A percentile compares a stretch with the other conserved stretches of the same genome.
Evolutionary conservation across 257 asterid species (phyloP).

Genomic region (Scutellaria galericulata): DNA sequence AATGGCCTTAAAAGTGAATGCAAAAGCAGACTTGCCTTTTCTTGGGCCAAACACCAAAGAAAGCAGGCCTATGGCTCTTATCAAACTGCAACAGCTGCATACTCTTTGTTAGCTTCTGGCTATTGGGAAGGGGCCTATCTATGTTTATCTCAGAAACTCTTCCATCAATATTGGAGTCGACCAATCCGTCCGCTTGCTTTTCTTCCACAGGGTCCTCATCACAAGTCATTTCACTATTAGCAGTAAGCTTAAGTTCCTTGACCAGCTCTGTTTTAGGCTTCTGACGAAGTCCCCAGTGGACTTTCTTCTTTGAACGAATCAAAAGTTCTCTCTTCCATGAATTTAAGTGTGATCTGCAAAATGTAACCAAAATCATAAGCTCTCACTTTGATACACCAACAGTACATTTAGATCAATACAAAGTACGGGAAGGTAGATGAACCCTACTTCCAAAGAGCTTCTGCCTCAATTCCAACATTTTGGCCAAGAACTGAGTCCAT

Average conservation of each 20-base stretch:
- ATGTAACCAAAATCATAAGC: not conserved
- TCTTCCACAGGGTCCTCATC: slow-evolving; percentile 53
- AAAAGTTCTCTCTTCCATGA: slow-evolving; percentile 58
- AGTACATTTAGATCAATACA: slow-evolving; percentile 1
- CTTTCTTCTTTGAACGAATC: slow-evolving; percentile 46
- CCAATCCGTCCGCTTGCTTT: slow-evolving; percentile 53
- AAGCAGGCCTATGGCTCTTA: slow-evolving; percentile 78
- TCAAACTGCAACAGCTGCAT: slow-evolving; percentile 78
- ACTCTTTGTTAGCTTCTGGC: slow-evolving; percentile 35
- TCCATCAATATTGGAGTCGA: slow-evolving; percentile 40
- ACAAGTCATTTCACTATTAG: slow-evolving; percentile 45
- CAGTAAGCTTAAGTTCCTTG: slow-evolving; percentile 69
- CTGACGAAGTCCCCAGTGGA: slow-evolving; percentile 70
- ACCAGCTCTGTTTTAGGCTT: slow-evolving; percentile 70
- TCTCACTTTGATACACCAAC: not conserved
- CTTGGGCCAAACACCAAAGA: slow-evolving; percentile 75
- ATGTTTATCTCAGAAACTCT: slow-evolving; percentile 35
- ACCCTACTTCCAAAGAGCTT: slow-evolving; percentile 66
- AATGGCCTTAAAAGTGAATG: not conserved
- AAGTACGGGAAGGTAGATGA: slow-evolving; percentile 9
- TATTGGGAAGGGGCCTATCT: slow-evolving; percentile 30
- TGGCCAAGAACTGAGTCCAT: slow-evolving; percentile 69
- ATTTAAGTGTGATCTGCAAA: slow-evolving; percentile 65
- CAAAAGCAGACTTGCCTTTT: slow-evolving; percentile 53
- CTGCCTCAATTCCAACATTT: slow-evolving; percentile 43